Base-by-base conservation (phyloP, 192 early-diverging fungal genomes). In the Pilobolus umbonatus region DNA sequence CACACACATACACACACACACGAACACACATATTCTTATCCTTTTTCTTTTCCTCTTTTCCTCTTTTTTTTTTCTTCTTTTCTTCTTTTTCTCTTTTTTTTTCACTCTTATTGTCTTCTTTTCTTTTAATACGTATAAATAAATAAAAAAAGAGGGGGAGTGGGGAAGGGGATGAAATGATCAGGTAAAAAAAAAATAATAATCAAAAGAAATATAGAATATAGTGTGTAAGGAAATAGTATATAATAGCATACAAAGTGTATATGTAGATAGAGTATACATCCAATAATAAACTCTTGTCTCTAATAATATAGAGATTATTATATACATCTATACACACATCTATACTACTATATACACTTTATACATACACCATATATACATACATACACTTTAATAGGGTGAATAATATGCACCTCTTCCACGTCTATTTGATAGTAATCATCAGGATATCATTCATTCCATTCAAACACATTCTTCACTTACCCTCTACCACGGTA, bases 401-500 rank as follows among this genome's bases (percentile, higher is more conserved):
- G 71, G 71, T 2, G 71, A 57, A 45, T 69, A 71, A 26, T 57
- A 71, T 15, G 63, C 73, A 43, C 73, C 73, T 40, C 73, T 65
- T 19, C 59, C 73, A 52, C 73, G 61, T 32, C 73, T 63, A 66
- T 50, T 42, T 64, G 55, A 17, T 1, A 43, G n/a, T 45, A 44
- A 4, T 29, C 28, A 29, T 14, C 1, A n/a, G n/a, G n/a, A n/a
- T n/a, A n/a, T n/a, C n/a, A n/a, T 24, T 38, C 3, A 47, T 46
- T 8, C 8, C 21, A 5, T 10, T n/a, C 25, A 17, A 56, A 21
- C 2, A 31, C 24, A 44, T 5, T 26, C 24, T n/a, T 29, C 32
- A 42, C 6, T 45, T 48, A n/a, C 47, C 75, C 74, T 46, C 76
- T 61, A n/a, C 76, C 76, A 63, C 76, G 76, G 29, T 67, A 78